Evolutionary conservation across 2,329 filamentous ascomycete genomes (phyloP).

Genomic region (Colletotrichum sp.): DNA sequence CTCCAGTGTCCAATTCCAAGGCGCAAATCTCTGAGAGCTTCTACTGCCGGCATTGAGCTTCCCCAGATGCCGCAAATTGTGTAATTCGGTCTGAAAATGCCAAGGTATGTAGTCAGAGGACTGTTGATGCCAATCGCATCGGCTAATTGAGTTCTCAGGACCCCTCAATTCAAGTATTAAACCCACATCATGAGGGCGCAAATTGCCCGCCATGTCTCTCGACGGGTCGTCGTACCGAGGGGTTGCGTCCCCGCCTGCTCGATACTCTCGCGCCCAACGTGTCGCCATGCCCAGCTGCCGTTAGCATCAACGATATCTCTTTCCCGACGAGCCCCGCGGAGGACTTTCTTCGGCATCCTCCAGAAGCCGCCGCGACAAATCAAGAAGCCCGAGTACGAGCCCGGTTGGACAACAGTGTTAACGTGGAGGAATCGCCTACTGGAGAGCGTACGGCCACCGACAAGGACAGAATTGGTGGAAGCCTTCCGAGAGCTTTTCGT

Average conservation of each 20-base stretch:
- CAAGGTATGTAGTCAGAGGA: not conserved
- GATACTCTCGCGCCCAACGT: conserved; percentile 30
- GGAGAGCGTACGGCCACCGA: conserved; percentile 69
- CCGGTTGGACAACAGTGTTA: conserved; percentile 75
- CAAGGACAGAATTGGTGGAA: conserved; percentile 64
- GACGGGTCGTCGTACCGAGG: conserved; percentile 39
- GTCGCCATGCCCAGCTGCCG: conserved; percentile 28
- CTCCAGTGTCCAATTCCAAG: conserved; percentile 1
- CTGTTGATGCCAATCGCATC: not conserved
- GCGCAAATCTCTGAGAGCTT: conserved; percentile 20
- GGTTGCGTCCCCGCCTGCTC: conserved; percentile 38
- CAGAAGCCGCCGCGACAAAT: conserved; percentile 62
- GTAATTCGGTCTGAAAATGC: conserved; percentile 6
- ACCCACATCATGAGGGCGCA: conserved; percentile 47
- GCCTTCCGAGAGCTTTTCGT: conserved; percentile 71
- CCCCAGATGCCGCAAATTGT: conserved; percentile 12
- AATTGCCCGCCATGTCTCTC: conserved; percentile 49
- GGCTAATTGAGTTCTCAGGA: not conserved
- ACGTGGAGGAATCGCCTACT: conserved; percentile 68
- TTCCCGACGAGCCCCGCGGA: conserved; percentile 25
- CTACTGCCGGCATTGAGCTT: conserved; percentile 13
- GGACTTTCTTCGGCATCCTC: conserved; percentile 69
- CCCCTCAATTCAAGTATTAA: conserved; percentile 5
- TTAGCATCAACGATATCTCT: conserved; percentile 25
- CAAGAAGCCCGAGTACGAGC: conserved; percentile 68